Conservation (phyloP, 1,139 yeast species). For the Protomyces pachydermus region DNA sequence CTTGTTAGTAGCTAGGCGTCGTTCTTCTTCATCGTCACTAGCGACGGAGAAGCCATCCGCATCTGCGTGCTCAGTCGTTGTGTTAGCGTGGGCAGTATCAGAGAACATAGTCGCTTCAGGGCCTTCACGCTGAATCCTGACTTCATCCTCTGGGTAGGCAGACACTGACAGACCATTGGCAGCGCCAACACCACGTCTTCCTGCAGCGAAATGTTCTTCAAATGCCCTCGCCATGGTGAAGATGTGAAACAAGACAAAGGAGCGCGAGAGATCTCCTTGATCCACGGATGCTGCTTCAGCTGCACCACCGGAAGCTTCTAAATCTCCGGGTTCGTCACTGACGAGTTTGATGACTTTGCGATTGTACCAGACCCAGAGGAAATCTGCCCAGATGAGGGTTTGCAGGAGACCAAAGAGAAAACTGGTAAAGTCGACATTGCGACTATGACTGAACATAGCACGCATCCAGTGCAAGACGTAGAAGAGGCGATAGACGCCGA, state of each 20-base stretch:
- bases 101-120: not conserved
- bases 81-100: not conserved
- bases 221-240: slow-evolving; percentile 5
- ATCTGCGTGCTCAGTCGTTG: not conserved
- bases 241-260: slow-evolving; percentile 19
- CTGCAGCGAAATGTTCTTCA: not conserved
- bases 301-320: slow-evolving; percentile 1
- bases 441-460: slow-evolving; percentile 51
- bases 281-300: slow-evolving; percentile 10
- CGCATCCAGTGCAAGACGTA: slow-evolving; percentile 94
- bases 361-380: slow-evolving; percentile 63
- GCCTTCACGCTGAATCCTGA: not conserved
- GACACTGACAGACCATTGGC: slow-evolving; percentile 13
- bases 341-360: slow-evolving; percentile 21
- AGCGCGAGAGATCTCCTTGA: slow-evolving; percentile 18
- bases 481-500: slow-evolving; percentile 84
- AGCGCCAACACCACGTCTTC: not conserved
- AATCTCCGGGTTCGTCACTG: not conserved
- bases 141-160: slow-evolving; percentile 9
- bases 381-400: slow-evolving; percentile 84
- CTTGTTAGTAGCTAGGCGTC: not conserved
- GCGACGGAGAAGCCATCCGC: not conserved
- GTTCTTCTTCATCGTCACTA: not conserved
- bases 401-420: slow-evolving; percentile 77
- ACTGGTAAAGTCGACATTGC: slow-evolving; percentile 64